Base-by-base conservation (phyloP, 441 rosid species). In the Manihot esculenta region DNA sequence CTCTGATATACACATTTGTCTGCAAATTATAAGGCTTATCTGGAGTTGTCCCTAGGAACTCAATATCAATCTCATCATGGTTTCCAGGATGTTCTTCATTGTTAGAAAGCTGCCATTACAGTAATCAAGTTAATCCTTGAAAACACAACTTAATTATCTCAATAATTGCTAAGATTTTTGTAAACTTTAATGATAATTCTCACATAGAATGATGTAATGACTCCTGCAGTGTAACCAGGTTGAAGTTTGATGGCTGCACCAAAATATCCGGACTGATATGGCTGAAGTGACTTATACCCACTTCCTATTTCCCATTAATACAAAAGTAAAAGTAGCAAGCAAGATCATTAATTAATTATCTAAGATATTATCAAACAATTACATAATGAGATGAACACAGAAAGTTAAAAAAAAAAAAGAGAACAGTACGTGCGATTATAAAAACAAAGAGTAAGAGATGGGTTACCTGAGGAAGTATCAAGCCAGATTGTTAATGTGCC, bases 61-160 rank as follows among this genome's bases (percentile, higher is more conserved):
- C 99, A 41, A 92, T 89, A 78, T 94, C 99, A 50, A 94, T 89
- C 73, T 94, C 99, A 73, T 94, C 99, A 75, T 94, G 99, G 69
- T 79, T 80, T 3, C 97, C 97, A 10, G 99, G 97, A 80, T 84
- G 90, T 44, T 81, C 96, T 78, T 94, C 93, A 72, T 72, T 82
- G 79, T 94, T 94, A 54, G 99, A 94, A 26, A 94, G 86, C 99
- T 94, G 81, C 72, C 73, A 54, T 1, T 0, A 26, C 51, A 56
- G 12, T 15, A 30, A 4, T 30, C 1, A 30, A n/a, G n/a, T n/a
- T n/a, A n/a, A n/a, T n/a, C n/a, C n/a, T n/a, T n/a, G n/a, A n/a
- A n/a, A n/a, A 35, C 41, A 35, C 41, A 35, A 30, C 33, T 30
- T 35, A 3, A 35, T 35, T 35, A 35, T 4, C 41, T 35, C 41